Base-by-base conservation (phyloP, 1,284 basidiomycete genomes). In the Xerocomus nothofagi region DNA sequence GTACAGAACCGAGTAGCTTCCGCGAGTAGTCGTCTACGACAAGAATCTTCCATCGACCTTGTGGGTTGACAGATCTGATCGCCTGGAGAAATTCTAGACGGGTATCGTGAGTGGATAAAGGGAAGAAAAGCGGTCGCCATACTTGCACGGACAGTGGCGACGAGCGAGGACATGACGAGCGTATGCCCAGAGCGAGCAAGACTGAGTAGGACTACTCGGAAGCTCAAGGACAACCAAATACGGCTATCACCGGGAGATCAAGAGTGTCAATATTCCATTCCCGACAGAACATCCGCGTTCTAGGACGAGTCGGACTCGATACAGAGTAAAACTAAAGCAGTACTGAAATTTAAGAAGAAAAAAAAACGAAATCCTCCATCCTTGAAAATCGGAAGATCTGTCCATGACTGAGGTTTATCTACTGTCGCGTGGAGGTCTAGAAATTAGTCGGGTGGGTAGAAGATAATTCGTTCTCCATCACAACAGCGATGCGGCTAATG, bases 11-110 rank as follows among this genome's bases (percentile, higher is more conserved):
- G 48, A 99, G 73, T 49, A 98, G 76, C 63, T 81, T 82, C 71
- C 94, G 88, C 26, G 93, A 89, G 72, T 93, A 84, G 55, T 94
- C 88, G 71, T 99, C 96, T 36, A 98, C 91, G 53, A 99, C 92
- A 42, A 99, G 81, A 61, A 96, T 88, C 81, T 99, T 99, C 96
- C 96, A 99, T 79, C 81, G 74, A 50, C 81, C 81, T 8, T 84
- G 81, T 3, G 91, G 89, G 62, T 91, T 84, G 39, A 92, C 82
- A 42, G 86, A 88, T 68, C 87, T 80, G 63, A 92, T 86, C 23
- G 86, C 84, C 49, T 90, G 85, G 50, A 92, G 75, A 66, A 91
- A 89, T 65, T 84, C 88, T 92, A 60, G 12, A 45, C 21, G 34
- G 17, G 47, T 11, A 10, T 47, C 21, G 29, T 51, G 48, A 57